These are phyloP conservation scores for Aspergillus tanneri DNA, from an alignment of 2,329 filamentous ascomycete species.

Conservation along the genomic window DNA sequence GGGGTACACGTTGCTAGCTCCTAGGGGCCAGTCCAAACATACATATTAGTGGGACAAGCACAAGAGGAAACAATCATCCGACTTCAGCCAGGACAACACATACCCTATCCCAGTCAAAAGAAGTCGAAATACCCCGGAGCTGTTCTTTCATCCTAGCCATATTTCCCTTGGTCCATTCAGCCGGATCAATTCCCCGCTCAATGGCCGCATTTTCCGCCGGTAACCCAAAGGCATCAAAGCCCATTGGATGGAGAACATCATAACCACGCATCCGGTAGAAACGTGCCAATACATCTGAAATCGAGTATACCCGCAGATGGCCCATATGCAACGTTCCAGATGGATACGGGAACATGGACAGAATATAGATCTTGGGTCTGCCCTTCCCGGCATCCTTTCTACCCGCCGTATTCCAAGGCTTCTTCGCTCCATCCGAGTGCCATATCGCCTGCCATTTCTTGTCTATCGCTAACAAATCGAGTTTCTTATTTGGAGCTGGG, in stretches of 20 bases:
- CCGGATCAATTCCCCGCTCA: slow-evolving; percentile 74
- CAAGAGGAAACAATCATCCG: background rate
- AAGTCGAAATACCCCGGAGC: slow-evolving; percentile 73
- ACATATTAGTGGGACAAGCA: slow-evolving; percentile 8
- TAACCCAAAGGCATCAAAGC: slow-evolving; percentile 89
- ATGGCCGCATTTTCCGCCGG: slow-evolving; percentile 91
- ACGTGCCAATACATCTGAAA: slow-evolving; percentile 79
- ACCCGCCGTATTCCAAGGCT: background rate
- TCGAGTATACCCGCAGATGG: slow-evolving; percentile 84
- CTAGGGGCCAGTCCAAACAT: slow-evolving; percentile 46
- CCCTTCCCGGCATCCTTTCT: slow-evolving; percentile 7
- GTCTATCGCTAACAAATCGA: slow-evolving; percentile 50
- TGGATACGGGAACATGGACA: slow-evolving; percentile 93
- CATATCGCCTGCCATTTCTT: slow-evolving; percentile 57
- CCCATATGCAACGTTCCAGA: slow-evolving; percentile 84
- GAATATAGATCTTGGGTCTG: slow-evolving; percentile 61
- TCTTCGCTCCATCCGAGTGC: slow-evolving; percentile 27
- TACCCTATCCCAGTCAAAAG: slow-evolving; percentile 81
- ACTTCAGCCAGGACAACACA: slow-evolving; percentile 33
- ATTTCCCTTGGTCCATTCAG: slow-evolving; percentile 75
- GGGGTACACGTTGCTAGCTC: slow-evolving; percentile 83
- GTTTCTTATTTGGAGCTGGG: slow-evolving; percentile 21
- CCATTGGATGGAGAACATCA: slow-evolving; percentile 82
- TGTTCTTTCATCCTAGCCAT: slow-evolving; percentile 84
- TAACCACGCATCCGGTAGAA: slow-evolving; percentile 73